Evolutionary conservation across 768 basidiomycete genomes (phyloP).

Genomic region (Lentinula raphanica): DNA sequence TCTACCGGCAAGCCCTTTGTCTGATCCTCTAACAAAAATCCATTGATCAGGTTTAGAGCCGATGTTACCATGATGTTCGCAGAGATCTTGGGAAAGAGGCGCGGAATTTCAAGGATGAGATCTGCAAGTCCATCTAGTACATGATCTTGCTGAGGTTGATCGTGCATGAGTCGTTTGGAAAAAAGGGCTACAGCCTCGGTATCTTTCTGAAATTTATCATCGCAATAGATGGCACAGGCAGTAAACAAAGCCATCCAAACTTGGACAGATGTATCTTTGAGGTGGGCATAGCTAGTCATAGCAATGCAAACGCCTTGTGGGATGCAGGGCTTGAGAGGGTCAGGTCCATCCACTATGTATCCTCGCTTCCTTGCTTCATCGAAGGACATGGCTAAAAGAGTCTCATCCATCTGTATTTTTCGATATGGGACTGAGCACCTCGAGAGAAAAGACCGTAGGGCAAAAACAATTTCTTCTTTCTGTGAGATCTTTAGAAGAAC

Average conservation of each 20-base stretch:
- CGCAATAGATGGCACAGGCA: conserved; percentile 29
- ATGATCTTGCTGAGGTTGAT: conserved; percentile 21
- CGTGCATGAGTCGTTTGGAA: conserved; percentile 22
- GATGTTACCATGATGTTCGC: conserved; percentile 31
- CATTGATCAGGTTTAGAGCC: conserved; percentile 30
- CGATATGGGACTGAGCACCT: conserved; percentile 2
- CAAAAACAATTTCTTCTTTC: background rate
- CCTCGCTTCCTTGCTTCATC: conserved; percentile 18
- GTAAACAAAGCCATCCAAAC: conserved; percentile 36
- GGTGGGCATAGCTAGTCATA: conserved; percentile 23
- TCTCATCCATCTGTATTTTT: conserved; percentile 8
- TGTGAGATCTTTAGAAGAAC: background rate
- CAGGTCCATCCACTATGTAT: conserved; percentile 19
- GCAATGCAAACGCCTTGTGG: conserved; percentile 25
- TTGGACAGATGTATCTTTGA: conserved; percentile 21
- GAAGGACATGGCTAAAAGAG: conserved; percentile 13
- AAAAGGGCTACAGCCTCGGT: conserved; percentile 25
- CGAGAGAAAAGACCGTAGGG: conserved; percentile 1
- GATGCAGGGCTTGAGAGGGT: conserved; percentile 24
- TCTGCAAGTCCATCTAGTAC: conserved; percentile 29
- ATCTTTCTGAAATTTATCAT: conserved; percentile 27
- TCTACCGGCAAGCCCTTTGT: conserved; percentile 23
- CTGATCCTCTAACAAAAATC: conserved; percentile 27
- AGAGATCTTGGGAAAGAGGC: conserved; percentile 22
- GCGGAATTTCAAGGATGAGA: conserved; percentile 23